Percentiles rank a stretch among this genome's conserved stretches.
Evolutionary conservation across 768 basidiomycete species (phyloP).

Genomic region (Pholiota microspora): DNA sequence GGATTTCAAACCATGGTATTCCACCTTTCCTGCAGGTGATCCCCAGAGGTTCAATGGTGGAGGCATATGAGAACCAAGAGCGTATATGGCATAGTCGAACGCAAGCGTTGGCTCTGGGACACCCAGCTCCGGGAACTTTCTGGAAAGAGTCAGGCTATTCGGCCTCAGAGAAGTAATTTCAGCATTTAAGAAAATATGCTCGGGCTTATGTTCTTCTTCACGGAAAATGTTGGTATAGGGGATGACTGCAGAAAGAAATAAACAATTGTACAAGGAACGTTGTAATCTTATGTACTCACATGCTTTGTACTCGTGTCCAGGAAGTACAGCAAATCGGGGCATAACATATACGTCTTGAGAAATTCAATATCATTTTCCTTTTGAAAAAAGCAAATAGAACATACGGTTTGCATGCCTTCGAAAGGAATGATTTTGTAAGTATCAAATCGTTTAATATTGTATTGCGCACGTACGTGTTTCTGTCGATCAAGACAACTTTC

Average conservation of each 20-base stretch:
- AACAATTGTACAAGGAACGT: neutral
- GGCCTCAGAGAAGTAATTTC: constrained; percentile 38
- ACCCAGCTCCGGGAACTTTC: constrained; percentile 45
- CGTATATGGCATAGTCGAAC: constrained; percentile 61
- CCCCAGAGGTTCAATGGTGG: constrained; percentile 56
- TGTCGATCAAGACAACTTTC: constrained; percentile 56
- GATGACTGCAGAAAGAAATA: constrained; percentile 37
- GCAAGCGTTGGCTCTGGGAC: constrained; percentile 31
- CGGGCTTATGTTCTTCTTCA: constrained; percentile 16
- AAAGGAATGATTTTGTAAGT: neutral
- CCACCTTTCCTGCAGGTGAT: constrained; percentile 13
- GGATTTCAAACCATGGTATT: constrained; percentile 42
- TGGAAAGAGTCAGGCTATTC: constrained; percentile 43
- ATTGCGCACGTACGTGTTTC: constrained; percentile 48
- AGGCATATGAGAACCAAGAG: constrained; percentile 58
- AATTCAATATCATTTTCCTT: neutral
- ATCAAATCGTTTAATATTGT: neutral
- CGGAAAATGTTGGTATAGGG: constrained; percentile 52
- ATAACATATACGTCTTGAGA: constrained; percentile 53
- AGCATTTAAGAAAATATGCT: constrained; percentile 42
- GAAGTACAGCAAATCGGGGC: constrained; percentile 54
- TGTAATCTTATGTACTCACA: constrained; percentile 34
- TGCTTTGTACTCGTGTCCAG: constrained; percentile 65
- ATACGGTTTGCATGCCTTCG: constrained; percentile 48
- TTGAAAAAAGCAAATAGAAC: constrained; percentile 5